Evolutionary conservation across 2,329 filamentous ascomycete species (phyloP), one percentile per base, ranked within the genome.

Genomic region (Juglanconis oblonga): DNA sequence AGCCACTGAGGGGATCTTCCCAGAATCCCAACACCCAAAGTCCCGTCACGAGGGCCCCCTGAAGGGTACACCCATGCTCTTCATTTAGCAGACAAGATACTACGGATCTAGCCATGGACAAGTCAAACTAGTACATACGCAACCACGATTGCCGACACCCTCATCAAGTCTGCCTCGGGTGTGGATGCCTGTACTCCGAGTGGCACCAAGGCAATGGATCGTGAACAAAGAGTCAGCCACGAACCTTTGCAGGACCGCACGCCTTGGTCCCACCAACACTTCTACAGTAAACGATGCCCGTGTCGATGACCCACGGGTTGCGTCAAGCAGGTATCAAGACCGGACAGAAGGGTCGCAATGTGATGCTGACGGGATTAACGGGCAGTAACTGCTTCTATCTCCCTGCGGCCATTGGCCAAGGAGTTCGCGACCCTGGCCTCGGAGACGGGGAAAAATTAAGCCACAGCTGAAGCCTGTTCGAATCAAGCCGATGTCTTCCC

Each of bases 31-130:
- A 33, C 31, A 32, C 56, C 24, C 49, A 55, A 57, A 59, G 52
- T 51, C 35, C 47, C 47, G 54, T 62, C 54, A 61, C 61, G 57
- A 58, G 54, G 53, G 45, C 29, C 48, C 31, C 33, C 32, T 56
- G 52, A 33, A 33, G 29, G 59, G 59, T 14, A 36, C 13, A 52
- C 14, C 49, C 54, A 55, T 24, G 52, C 35, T 57, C 58, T 56
- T 59, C 64, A 52, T 60, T 59, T 35, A 45, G 33, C 52, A n/a
- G 48, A 33, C 48, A 35, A 31, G 65, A 63, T 67, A 66, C 62
- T 64, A 68, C 67, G 65, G 67, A 68, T 69, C 66, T 71, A 66
- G 61, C 70, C 65, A 69, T 69, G 68, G 65, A 54, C 66, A 67
- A 67, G 69, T 66, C 11, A 13, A 13, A 42, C n/a, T 42, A 13